phyloP scores from a whole-genome alignment of 208 protist species.

The Borovskyia barvae region DNA sequence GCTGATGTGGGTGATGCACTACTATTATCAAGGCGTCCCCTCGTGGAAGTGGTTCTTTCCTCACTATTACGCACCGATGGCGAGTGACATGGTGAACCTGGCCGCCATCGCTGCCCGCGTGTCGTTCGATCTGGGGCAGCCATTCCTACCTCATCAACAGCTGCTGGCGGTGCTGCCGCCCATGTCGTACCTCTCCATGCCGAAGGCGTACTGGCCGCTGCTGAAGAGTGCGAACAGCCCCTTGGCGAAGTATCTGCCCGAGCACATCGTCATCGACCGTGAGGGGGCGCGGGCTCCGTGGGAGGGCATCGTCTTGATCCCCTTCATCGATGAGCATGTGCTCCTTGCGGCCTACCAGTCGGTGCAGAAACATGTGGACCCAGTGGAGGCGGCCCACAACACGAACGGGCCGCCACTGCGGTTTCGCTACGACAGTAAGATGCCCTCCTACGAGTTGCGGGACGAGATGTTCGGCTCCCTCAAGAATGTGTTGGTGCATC shows the following conservation, averaged over 20 bases:
- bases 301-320: slow-evolving; percentile 92
- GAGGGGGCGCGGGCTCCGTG: slow-evolving; percentile 84
- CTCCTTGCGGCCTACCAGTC: slow-evolving; percentile 77
- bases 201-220: slow-evolving; percentile 87
- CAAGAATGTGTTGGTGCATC: slow-evolving; percentile 45
- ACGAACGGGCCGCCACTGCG: slow-evolving; percentile 47
- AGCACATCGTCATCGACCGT: slow-evolving; percentile 87
- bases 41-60: slow-evolving; percentile 94
- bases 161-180: slow-evolving; percentile 98
- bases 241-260: slow-evolving; percentile 78
- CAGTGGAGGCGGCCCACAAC: slow-evolving; percentile 78
- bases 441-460: slow-evolving; percentile 41
- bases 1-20: slow-evolving; percentile 84
- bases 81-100: slow-evolving; percentile 87
- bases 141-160: slow-evolving; percentile 94
- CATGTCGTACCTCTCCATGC: slow-evolving; percentile 88
- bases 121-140: slow-evolving; percentile 68
- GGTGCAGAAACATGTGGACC: slow-evolving; percentile 58
- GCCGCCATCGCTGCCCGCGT: slow-evolving; percentile 49
- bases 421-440: slow-evolving; percentile 67
- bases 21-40: slow-evolving; percentile 88
- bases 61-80: slow-evolving; percentile 92
- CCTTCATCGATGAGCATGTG: slow-evolving; percentile 86
- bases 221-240: slow-evolving; percentile 62
- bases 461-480: slow-evolving; percentile 65